Conservation (phyloP, 148 eudicot species). For the Nepenthes gracilis region DNA sequence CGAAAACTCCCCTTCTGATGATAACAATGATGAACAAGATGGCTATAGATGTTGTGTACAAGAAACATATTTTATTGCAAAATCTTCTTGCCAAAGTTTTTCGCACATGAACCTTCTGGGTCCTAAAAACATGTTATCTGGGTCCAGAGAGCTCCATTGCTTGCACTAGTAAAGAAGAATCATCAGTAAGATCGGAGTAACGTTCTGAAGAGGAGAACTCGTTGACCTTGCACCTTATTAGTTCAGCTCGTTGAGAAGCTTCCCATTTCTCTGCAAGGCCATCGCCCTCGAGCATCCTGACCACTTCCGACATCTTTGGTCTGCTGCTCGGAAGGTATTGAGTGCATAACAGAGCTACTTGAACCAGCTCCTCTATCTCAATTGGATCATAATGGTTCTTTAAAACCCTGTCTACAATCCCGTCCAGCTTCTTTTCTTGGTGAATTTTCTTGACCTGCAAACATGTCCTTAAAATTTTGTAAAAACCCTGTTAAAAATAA, state of each 20-base stretch:
- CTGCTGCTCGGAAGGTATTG: conserved; percentile 73
- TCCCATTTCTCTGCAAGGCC: conserved; percentile 99
- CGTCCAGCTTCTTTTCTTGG: conserved; percentile 70
- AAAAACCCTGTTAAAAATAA: not conserved
- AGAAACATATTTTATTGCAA: too few species aligned
- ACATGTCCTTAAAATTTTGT: not conserved
- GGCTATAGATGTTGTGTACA: too few species aligned
- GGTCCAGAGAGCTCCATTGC: conserved; percentile 99
- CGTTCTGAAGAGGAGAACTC: conserved; percentile 81
- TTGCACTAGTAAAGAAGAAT: conserved; percentile 81
- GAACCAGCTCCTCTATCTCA: conserved; percentile 87
- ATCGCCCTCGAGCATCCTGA: conserved; percentile 93
- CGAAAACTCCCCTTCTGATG: too few species aligned
- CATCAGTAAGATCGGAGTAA: conserved; percentile 90
- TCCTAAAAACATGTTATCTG: conserved; percentile 20
- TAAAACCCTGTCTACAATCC: conserved; percentile 76
- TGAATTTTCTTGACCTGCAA: conserved; percentile 72
- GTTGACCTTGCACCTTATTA: conserved; percentile 50
- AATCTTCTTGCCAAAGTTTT: too few species aligned
- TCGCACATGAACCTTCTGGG: not conserved
- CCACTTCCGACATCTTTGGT: conserved; percentile 95
- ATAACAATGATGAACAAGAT: too few species aligned
- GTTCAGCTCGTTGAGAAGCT: conserved; percentile 75
- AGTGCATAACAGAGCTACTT: conserved; percentile 85
- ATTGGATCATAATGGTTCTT: conserved; percentile 52